Evolutionary conservation across 169 alveolate species (phyloP), one percentile per base, ranked within the genome.

Genomic region (Eimeria tenella): DNA sequence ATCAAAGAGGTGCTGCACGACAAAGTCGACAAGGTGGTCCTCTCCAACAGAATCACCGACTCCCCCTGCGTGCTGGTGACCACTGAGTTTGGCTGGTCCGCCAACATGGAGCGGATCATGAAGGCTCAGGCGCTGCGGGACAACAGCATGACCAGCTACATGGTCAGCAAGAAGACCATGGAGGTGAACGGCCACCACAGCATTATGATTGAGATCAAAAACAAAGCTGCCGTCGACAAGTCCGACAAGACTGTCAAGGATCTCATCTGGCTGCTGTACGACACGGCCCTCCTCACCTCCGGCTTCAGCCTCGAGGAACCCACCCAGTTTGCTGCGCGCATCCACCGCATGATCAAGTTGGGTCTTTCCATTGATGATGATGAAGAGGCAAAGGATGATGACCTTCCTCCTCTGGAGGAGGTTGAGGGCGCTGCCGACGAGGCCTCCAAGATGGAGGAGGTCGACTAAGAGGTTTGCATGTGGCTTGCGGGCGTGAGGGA

Each of bases 51-150:
- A 93, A 97, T 99, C 87, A 98, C 98, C 62, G 99, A 98, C 94
- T 98, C 99, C 25, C 99, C 99, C 68, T 99, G 99, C 94, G 99
- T 99, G 25, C 96, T 99, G 71, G 99, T 99, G 70, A 99, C 99
- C 58, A 98, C 99, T 86, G 99, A 99, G 97, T 98, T 97, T 96
- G 99, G 99, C 82, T 99, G 99, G 99, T 98, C 99, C 88, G 99
- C 99, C 62, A 99, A 99, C 97, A 99, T 99, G 99, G 99, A 99
- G 96, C 98, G 99, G 95, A 99, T 99, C 97, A 99, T 99, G 99
- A 99, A 98, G 97, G 99, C 99, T 15, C 99, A 99, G 97, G 99
- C 99, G 50, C 99, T 99, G 50, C 98, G 99, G 95, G 99, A 99
- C 96, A 97, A 98, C 94, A 97, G 99, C 89, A 98, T 98, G 99